phyloP scores from a whole-genome alignment of 1,284 basidiomycete species.

The Cronartium quercuum region DNA sequence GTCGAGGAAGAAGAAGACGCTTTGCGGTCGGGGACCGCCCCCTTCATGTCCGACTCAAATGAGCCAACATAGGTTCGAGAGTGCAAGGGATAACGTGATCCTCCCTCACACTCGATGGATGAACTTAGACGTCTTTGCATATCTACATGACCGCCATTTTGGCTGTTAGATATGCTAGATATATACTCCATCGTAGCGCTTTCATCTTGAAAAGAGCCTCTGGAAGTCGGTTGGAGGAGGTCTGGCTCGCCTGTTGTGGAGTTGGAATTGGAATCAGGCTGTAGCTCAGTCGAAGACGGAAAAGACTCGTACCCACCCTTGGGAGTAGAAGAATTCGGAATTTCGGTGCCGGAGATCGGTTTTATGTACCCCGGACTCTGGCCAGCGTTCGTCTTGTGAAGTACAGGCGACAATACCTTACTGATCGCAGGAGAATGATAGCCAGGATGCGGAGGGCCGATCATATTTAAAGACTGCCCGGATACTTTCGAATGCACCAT shows the following conservation, averaged over 20 bases:
- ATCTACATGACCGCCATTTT: background rate
- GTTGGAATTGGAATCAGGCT: background rate
- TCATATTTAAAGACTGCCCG: background rate
- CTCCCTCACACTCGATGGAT: background rate
- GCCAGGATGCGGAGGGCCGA: background rate
- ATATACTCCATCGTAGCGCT: background rate
- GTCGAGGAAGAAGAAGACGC: conserved; percentile 8
- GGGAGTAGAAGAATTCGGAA: background rate
- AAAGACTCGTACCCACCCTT: background rate
- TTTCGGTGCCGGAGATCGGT: background rate
- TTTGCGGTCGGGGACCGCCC: background rate
- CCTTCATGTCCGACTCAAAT: background rate
- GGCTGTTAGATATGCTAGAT: background rate
- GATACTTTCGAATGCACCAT: background rate
- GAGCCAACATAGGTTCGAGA: background rate
- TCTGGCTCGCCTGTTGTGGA: background rate
- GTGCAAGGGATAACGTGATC: background rate
- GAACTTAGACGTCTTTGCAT: background rate
- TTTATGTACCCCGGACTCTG: background rate
- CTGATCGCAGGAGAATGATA: conserved; percentile 1
- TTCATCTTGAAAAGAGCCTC: background rate
- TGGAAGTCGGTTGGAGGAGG: background rate
- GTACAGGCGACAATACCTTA: background rate
- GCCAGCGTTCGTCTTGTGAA: background rate
- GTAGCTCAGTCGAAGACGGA: background rate